Conservation (phyloP, 2,329 filamentous ascomycete species). For the Celoporthe dispersa region DNA sequence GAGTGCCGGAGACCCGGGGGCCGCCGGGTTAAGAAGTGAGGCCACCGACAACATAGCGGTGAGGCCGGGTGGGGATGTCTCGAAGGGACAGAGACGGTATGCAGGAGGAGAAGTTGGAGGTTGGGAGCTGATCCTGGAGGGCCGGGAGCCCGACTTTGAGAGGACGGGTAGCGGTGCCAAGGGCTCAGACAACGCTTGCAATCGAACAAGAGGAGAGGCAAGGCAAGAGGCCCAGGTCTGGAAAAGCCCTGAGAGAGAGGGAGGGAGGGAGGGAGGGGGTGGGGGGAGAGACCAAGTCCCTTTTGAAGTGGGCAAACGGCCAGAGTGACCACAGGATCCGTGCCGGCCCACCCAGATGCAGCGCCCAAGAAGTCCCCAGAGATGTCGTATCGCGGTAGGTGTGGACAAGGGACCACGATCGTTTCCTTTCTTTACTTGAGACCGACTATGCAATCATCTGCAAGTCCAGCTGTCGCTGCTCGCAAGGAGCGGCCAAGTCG, state of each 20-base stretch:
- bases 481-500: slow-evolving; percentile 26
- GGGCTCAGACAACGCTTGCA: slow-evolving; percentile 43
- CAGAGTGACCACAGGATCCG: slow-evolving; percentile 40
- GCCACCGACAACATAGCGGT: slow-evolving; percentile 66
- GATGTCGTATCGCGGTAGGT: slow-evolving; percentile 34
- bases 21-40: slow-evolving; percentile 68
- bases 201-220: slow-evolving; percentile 32
- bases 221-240: slow-evolving; percentile 22
- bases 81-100: slow-evolving; percentile 52
- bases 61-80: slow-evolving; percentile 42
- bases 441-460: slow-evolving; percentile 45
- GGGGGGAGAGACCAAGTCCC: slow-evolving; percentile 37
- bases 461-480: slow-evolving; percentile 41
- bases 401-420: slow-evolving; percentile 44
- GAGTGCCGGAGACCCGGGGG: slow-evolving; percentile 45
- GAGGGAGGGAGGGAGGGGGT: no score
- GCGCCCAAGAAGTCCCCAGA: slow-evolving; percentile 15
- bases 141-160: slow-evolving; percentile 25
- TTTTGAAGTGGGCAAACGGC: slow-evolving; percentile 46
- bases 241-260: no score
- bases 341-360: slow-evolving; percentile 36
- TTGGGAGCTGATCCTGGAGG: slow-evolving; percentile 33
- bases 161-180: slow-evolving; percentile 30
- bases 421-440: slow-evolving; percentile 43
- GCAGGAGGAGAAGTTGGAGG: slow-evolving; percentile 40